phyloP scores from a whole-genome alignment of 768 basidiomycete species.

The Coprinopsis strossmayeri region DNA sequence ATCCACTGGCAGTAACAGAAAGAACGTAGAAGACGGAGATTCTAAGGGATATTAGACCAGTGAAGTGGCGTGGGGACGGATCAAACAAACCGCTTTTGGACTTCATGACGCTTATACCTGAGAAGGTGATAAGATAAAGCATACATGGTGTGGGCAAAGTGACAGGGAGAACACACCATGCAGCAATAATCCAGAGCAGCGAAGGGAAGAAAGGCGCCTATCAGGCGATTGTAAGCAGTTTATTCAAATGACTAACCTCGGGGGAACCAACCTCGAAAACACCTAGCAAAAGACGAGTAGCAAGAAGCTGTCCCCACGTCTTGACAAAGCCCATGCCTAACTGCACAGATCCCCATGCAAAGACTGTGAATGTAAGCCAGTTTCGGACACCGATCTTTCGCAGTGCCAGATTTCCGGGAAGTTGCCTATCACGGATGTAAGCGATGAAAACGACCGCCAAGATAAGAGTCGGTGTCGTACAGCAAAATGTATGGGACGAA shows the following conservation, averaged over 20 bases:
- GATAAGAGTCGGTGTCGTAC: slow-evolving; percentile 18
- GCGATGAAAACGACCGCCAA: slow-evolving; percentile 5
- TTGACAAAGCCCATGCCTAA: slow-evolving; percentile 39
- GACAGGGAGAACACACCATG: slow-evolving; percentile 22
- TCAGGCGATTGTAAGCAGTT: background rate
- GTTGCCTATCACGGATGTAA: slow-evolving; percentile 27
- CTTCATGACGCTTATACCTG: slow-evolving; percentile 23
- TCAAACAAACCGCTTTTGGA: slow-evolving; percentile 20
- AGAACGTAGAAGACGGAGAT: slow-evolving; percentile 21
- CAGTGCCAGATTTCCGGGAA: slow-evolving; percentile 39
- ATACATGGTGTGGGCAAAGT: background rate
- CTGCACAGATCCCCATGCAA: slow-evolving; percentile 39
- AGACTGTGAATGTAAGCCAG: slow-evolving; percentile 33
- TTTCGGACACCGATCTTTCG: slow-evolving; percentile 37
- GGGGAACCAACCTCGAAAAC: slow-evolving; percentile 22
- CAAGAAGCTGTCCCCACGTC: slow-evolving; percentile 32
- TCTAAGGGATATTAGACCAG: background rate
- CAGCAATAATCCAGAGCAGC: slow-evolving; percentile 39
- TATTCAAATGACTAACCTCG: background rate
- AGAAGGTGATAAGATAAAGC: background rate
- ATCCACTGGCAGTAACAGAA: slow-evolving; percentile 19
- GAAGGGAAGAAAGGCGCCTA: slow-evolving; percentile 42
- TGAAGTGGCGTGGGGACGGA: background rate
- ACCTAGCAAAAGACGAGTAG: slow-evolving; percentile 37
- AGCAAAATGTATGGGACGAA: slow-evolving; percentile 41